Evolutionary conservation across 2,329 filamentous ascomycete species (phyloP), one percentile per base, ranked within the genome.

Genomic region (Colletotrichum echinochloae): DNA sequence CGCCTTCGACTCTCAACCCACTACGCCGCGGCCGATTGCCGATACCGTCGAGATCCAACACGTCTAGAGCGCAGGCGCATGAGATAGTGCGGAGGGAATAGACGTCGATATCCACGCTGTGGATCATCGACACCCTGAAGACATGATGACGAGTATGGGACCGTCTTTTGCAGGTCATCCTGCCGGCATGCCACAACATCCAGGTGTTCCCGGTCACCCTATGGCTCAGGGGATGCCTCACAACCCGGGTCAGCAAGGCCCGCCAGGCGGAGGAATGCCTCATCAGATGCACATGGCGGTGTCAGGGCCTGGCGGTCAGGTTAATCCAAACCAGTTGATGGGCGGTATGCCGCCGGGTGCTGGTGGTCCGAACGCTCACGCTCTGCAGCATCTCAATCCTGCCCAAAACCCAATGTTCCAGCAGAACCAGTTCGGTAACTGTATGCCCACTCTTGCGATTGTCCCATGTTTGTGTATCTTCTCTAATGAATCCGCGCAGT

Each of bases 251-350:
- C 91, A 92, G 78, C 90, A 89, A 74, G 91, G 92, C 80, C 86
- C 85, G 63, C 91, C 91, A 73, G 89, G 88, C 35, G 86, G 83
- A 72, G 87, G 85, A 48, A 90, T 92, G 79, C 88, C 88, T 74
- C 92, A 92, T 79, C 91, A 93, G 80, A 86, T 90, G 75, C 91
- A 92, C 75, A 92, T 93, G 83, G 90, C 88, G 72, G 92, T 92
- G 35, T 92, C 92, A 68, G 91, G 89, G 44, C 91, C 92, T 26
- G 90, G 89, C 74, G 89, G 88, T 72, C 91, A 93, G 78, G 90
- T 93, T 74, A 93, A 90, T 78, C 91, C 92, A 76, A 88, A 88
- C 35, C 87, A 90, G 66, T 88, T 94, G 86, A 94, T 95, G 91
- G 88, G 84, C 73, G 90, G 88, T 68, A 93, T 95, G 89, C 91